Evolutionary conservation across 2,329 filamentous ascomycete genomes (phyloP).

Genomic region (Trichophyton verrucosum): DNA sequence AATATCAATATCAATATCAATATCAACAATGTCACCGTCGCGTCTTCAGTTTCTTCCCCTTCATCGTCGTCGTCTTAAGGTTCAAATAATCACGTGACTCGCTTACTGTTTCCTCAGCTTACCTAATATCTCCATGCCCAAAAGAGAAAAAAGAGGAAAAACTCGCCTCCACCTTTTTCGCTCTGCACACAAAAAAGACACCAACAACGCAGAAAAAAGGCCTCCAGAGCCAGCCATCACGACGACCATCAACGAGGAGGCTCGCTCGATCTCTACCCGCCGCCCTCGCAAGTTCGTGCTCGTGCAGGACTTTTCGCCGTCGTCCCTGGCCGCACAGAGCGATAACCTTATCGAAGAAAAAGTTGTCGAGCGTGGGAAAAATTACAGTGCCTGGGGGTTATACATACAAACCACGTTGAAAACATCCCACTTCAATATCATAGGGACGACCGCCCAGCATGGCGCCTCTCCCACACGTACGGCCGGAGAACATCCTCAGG

Average conservation of each 20-base stretch:
- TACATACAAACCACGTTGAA: background rate
- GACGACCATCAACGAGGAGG: background rate
- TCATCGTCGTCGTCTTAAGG: too few species aligned
- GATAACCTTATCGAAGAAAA: background rate
- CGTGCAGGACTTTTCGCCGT: background rate
- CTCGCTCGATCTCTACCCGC: background rate
- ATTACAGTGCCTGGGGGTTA: background rate
- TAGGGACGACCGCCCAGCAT: constrained; percentile 40
- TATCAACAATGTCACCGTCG: too few species aligned
- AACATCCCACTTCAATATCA: background rate
- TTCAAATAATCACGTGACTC: background rate
- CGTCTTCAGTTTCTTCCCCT: too few species aligned
- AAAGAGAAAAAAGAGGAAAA: background rate
- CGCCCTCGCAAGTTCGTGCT: background rate
- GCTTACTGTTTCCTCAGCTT: background rate
- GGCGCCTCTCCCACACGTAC: constrained; percentile 94
- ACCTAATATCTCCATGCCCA: background rate
- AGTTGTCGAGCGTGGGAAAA: background rate
- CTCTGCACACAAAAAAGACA: background rate
- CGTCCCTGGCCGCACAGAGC: background rate
- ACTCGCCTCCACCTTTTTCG: background rate
- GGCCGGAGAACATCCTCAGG: constrained; percentile 98
- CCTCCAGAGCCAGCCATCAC: background rate
- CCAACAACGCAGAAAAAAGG: background rate
- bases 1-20: too few species aligned